Base-by-base conservation (phyloP, 805 yeast species). In the Nakazawaea anatomiae region DNA sequence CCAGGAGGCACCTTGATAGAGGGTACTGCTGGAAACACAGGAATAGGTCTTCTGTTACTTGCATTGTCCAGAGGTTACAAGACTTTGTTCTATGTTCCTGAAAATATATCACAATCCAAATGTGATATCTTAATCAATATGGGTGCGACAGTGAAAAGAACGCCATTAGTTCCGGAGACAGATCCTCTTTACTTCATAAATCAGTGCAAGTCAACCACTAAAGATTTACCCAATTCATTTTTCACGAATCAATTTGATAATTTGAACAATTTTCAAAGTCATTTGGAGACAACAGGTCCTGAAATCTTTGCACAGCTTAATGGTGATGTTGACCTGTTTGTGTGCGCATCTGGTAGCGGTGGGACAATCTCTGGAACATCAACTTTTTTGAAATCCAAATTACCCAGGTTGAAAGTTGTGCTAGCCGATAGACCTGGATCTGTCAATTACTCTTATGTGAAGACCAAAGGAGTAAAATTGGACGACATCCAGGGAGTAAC, bases 11-110 rank as follows among this genome's bases (percentile, higher is more conserved):
- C 80, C 11, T 86, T 89, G 7, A 86, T 80, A 61, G 96, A 89
- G 67, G 96, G 96, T 10, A 89, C 96, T 0, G 80, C 89, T 14
- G 96, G 96, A 0, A 87, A 95, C 1, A 89, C 96, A 0, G 96
- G 96, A 4, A 89, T 89, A 12, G 84, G 92, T 2, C 75, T 89
- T 55, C 92, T 95, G 0, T 76, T 87, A 55, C 74, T 89, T 27
- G 85, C 89, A 53, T 77, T 86, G 55, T 83, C 95, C 0, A 65
- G 83, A 48, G 96, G 96, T 0, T 87, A 87, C 63, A 76, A 74
- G 32, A 84, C 92, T 1, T 92, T 87, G 58, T 89, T 89, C 25
- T 88, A 89, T 35, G 71, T 89, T 6, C 96, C 96, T 0, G 89
- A 87, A 60, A 96, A 89, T 58, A 89, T 96, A 0, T 81, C 91